A percentile compares a stretch with the other conserved stretches of the same genome.
Evolutionary conservation across 2,329 filamentous ascomycete genomes (phyloP).

Genomic region (Phaeoacremonium minimum): DNA sequence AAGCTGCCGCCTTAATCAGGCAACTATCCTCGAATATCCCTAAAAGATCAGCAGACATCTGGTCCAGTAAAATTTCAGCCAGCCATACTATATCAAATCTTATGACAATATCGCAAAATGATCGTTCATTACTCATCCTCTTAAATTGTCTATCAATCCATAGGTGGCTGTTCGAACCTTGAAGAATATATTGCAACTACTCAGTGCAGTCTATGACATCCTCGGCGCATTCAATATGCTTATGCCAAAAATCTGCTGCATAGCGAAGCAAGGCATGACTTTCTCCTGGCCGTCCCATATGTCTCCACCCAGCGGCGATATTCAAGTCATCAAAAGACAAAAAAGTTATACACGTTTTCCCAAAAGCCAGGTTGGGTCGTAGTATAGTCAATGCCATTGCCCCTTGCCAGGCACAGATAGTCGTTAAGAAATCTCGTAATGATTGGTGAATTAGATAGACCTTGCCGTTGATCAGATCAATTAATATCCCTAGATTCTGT

Average conservation of each 20-base stretch:
- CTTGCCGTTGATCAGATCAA: background rate
- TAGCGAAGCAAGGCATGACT: background rate
- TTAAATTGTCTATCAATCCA: background rate
- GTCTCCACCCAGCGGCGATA: too few relatives aligned
- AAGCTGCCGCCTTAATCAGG: background rate
- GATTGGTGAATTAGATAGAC: background rate
- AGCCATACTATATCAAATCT: background rate
- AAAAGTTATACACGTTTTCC: background rate
- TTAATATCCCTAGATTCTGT: background rate
- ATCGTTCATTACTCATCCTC: background rate
- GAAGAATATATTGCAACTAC: background rate
- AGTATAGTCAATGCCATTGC: too few relatives aligned
- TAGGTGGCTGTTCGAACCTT: background rate
- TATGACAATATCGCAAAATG: background rate
- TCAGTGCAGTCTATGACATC: background rate
- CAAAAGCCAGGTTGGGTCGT: background rate
- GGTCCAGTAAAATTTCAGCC: background rate
- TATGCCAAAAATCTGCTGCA: background rate
- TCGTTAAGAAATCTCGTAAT: background rate
- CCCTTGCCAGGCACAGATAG: background rate
- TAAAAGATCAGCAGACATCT: background rate
- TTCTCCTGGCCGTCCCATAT: background rate
- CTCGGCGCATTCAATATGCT: background rate
- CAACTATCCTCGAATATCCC: background rate
- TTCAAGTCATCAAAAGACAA: background rate